Conservation (phyloP, 2,329 filamentous ascomycete genomes). For the Colletotrichum cuscutae region DNA sequence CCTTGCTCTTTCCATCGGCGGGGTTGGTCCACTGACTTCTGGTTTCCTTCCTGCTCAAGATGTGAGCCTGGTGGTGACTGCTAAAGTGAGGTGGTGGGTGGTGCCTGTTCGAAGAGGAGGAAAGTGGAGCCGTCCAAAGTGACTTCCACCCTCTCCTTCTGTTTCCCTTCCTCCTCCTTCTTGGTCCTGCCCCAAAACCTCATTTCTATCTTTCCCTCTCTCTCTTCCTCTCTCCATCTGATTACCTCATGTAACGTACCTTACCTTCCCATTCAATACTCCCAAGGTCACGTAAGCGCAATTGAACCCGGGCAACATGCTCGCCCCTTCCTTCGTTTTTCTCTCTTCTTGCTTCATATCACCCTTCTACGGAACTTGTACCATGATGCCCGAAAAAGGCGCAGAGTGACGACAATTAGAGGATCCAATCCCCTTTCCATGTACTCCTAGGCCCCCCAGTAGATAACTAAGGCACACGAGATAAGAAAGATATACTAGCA, state of each 20-base stretch:
- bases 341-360: not conserved
- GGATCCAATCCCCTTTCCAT: not conserved
- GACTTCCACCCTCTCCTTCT: not conserved
- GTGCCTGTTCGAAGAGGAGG: slow-evolving; percentile 28
- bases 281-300: not conserved
- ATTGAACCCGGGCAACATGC: not conserved
- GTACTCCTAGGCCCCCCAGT: not conserved
- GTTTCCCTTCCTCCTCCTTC: not conserved
- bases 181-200: not conserved
- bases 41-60: not conserved
- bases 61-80: no score
- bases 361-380: not conserved
- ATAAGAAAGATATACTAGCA: slow-evolving; percentile 14
- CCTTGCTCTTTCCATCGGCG: not conserved
- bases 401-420: not conserved
- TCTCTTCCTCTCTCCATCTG: not conserved
- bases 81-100: not conserved
- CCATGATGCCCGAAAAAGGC: not conserved
- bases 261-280: not conserved
- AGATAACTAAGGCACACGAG: slow-evolving; percentile 12
- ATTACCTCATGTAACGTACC: not conserved
- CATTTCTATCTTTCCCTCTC: no score
- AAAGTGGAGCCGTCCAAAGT: slow-evolving; percentile 20
- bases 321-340: not conserved
- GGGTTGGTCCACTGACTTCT: not conserved